Conservation (phyloP, 495 filamentous ascomycete genomes). For the Penicillium egyptiacum region DNA sequence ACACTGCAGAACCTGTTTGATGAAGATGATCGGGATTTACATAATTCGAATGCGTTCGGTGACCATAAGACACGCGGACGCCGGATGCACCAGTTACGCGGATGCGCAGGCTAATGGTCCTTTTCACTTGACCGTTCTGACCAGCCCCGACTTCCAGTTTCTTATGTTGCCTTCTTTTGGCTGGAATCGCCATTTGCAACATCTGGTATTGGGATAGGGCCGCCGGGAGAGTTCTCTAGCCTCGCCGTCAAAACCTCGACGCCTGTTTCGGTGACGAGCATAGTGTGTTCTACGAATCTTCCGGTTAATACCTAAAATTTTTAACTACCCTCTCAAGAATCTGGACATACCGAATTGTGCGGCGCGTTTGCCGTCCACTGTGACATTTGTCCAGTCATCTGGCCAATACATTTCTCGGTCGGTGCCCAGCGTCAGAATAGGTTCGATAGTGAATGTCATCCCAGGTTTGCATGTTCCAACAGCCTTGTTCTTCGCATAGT, state of each 20-base stretch:
- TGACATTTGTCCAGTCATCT: conserved; percentile 70
- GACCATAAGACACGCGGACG: too few relatives aligned
- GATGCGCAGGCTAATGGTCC: too few relatives aligned
- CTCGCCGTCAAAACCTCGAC: conserved; percentile 84
- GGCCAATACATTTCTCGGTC: conserved; percentile 68
- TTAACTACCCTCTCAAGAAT: neutral
- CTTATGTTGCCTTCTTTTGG: too few relatives aligned
- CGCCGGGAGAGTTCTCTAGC: conserved; percentile 70
- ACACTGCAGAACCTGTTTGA: too few relatives aligned
- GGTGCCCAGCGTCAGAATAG: conserved; percentile 66
- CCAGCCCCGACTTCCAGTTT: too few relatives aligned
- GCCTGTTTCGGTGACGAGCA: conserved; percentile 80
- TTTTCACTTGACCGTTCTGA: too few relatives aligned
- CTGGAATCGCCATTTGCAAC: neutral
- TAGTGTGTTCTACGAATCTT: conserved; percentile 65
- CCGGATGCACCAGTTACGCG: too few relatives aligned
- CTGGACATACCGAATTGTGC: conserved; percentile 58
- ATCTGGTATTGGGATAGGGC: conserved; percentile 62
- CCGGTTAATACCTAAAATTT: neutral
- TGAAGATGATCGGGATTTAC: too few relatives aligned
- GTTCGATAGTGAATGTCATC: conserved; percentile 81
- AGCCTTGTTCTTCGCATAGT: conserved; percentile 72
- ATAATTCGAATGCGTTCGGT: too few relatives aligned
- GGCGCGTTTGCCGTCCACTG: conserved; percentile 65
- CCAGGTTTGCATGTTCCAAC: conserved; percentile 66